A percentile compares a stretch with the other conserved stretches of the same genome.
Conservation (phyloP, 257 asterid genomes). For the Nemophila menziesii region DNA sequence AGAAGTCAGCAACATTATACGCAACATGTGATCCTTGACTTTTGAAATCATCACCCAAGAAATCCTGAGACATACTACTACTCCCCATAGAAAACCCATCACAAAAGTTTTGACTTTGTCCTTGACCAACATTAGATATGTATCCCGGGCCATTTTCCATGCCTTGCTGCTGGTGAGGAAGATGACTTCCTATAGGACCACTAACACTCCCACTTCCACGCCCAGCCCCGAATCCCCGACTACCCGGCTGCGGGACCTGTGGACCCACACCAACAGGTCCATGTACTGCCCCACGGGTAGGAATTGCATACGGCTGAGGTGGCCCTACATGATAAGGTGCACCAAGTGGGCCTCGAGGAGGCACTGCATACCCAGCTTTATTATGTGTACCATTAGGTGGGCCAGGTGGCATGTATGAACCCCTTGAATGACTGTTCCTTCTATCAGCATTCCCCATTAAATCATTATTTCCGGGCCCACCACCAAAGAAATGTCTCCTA, state of each 20-base stretch:
- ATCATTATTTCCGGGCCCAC: constrained; percentile 82
- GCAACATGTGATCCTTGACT: constrained; percentile 98
- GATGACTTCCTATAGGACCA: constrained; percentile 92
- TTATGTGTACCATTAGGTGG: constrained; percentile 80
- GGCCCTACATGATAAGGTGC: constrained; percentile 85
- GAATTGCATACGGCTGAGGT: constrained; percentile 93
- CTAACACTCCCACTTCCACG: constrained; percentile 79
- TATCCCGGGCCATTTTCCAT: constrained; percentile 89
- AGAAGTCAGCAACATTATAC: constrained; percentile 73
- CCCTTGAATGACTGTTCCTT: constrained; percentile 79
- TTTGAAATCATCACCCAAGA: constrained; percentile 87
- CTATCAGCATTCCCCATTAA: constrained; percentile 54
- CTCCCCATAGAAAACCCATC: constrained; percentile 89
- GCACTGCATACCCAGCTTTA: constrained; percentile 76
- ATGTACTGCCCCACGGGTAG: constrained; percentile 83
- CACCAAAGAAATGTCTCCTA: constrained; percentile 80
- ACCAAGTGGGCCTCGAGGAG: constrained; percentile 72
- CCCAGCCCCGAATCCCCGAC: constrained; percentile 82
- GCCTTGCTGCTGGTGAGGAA: constrained; percentile 69
- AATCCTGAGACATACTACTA: constrained; percentile 97
- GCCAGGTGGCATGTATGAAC: constrained; percentile 71
- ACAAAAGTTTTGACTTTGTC: constrained; percentile 60
- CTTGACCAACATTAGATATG: constrained; percentile 86
- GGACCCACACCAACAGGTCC: constrained; percentile 90
- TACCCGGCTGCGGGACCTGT: constrained; percentile 82